Percentiles rank a stretch among this genome's conserved stretches.
phyloP scores from a whole-genome alignment of 2,329 filamentous ascomycete genomes.

The Ophiostoma sp. region DNA sequence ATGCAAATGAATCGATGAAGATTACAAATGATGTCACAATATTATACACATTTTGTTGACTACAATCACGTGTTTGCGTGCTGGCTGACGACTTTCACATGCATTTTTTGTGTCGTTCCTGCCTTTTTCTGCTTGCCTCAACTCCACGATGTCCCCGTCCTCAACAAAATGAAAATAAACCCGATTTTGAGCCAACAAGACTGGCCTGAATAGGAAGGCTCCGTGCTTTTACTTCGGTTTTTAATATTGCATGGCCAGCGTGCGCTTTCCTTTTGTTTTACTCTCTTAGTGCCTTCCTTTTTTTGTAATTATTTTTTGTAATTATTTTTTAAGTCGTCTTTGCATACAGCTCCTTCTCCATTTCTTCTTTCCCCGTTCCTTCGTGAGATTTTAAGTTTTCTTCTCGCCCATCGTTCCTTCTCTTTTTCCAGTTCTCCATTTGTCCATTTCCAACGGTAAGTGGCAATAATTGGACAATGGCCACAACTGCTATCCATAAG shows the following conservation, averaged over 20 bases:
- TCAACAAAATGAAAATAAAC: not conserved
- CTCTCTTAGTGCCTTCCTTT: not conserved
- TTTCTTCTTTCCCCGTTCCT: not conserved
- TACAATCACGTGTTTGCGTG: not conserved
- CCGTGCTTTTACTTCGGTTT: not conserved
- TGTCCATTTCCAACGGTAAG: slow-evolving; percentile 1
- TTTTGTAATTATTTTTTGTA: no score
- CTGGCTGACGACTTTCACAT: not conserved
- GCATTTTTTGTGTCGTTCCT: not conserved
- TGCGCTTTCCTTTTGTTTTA: not conserved
- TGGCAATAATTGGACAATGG: not conserved
- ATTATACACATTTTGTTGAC: not conserved
- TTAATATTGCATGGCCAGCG: not conserved
- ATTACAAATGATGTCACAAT: not conserved
- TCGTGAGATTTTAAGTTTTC: not conserved
- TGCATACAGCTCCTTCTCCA: not conserved
- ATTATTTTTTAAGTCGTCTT: not conserved
- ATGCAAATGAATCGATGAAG: not conserved
- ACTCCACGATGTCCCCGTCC: slow-evolving; percentile 12
- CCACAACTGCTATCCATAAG: not conserved
- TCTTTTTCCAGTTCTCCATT: slow-evolving; percentile 13
- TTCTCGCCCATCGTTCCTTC: not conserved
- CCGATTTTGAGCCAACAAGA: not conserved
- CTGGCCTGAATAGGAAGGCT: slow-evolving; percentile 7
- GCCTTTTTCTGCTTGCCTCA: not conserved